Evolutionary conservation across 331 rosid genomes (phyloP).

Genomic region (Rosa hybrid): DNA sequence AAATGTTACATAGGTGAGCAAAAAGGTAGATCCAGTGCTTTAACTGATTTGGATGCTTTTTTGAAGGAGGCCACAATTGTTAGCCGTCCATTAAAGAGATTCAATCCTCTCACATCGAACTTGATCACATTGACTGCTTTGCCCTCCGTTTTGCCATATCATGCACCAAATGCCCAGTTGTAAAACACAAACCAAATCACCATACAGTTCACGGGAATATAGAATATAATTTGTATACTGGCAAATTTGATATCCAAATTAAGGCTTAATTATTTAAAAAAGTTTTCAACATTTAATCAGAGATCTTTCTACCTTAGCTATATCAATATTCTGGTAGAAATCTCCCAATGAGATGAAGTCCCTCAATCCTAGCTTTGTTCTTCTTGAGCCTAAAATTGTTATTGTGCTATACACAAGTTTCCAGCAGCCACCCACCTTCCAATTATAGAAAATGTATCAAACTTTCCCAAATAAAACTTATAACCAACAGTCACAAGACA

Average conservation of each 20-base stretch:
- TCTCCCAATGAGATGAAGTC: slow-evolving; percentile 84
- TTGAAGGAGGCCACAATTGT: slow-evolving; percentile 77
- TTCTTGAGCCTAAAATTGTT: slow-evolving; percentile 75
- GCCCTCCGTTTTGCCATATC: slow-evolving; percentile 57
- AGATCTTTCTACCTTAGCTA: slow-evolving; percentile 51
- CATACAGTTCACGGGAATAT: background rate
- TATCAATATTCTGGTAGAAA: slow-evolving; percentile 62
- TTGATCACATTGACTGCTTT: slow-evolving; percentile 77
- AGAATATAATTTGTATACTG: background rate
- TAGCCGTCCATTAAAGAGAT: slow-evolving; percentile 62
- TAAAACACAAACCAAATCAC: slow-evolving; percentile 19
- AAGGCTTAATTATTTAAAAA: background rate
- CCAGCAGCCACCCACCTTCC: slow-evolving; percentile 82
- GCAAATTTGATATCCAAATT: background rate
- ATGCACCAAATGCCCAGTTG: slow-evolving; percentile 29
- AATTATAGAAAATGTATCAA: slow-evolving; percentile 5
- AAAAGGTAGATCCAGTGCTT: slow-evolving; percentile 22
- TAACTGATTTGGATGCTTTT: slow-evolving; percentile 77
- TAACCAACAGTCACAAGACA: slow-evolving; percentile 5
- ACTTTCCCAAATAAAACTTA: background rate
- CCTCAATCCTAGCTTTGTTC: slow-evolving; percentile 82
- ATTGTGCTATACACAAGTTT: slow-evolving; percentile 77
- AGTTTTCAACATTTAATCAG: background rate
- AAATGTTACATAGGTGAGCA: slow-evolving; percentile 4
- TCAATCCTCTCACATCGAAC: slow-evolving; percentile 72